phyloP scores from a whole-genome alignment of 2,329 filamentous ascomycete genomes.

The Microcyclosporella mali region DNA sequence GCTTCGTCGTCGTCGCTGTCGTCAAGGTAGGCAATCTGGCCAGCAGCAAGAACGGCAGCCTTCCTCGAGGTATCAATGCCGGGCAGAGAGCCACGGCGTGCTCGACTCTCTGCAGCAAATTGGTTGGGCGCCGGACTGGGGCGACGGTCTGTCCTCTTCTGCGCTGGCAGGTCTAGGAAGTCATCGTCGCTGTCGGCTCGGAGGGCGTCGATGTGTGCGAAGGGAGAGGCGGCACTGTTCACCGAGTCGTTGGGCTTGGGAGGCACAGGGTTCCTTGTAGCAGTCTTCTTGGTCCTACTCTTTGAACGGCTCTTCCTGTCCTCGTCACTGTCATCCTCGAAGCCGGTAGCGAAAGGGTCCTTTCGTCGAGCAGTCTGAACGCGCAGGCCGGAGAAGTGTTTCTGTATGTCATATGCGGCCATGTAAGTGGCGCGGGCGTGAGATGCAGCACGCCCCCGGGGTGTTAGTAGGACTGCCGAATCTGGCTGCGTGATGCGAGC shows the following conservation, averaged over 20 bases:
- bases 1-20: constrained; percentile 27
- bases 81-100: constrained; percentile 20
- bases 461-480: too few species aligned
- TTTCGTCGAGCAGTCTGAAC: constrained; percentile 26
- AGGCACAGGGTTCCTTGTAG: constrained; percentile 13
- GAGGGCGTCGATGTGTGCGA: constrained; percentile 16
- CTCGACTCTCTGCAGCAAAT: constrained; percentile 9
- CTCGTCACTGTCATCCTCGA: constrained; percentile 30
- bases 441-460: too few species aligned
- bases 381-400: constrained; percentile 29
- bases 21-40: constrained; percentile 29
- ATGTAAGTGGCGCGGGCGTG: constrained; percentile 14
- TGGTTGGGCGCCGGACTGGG: constrained; percentile 25
- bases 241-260: not conserved
- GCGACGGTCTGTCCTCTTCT: constrained; percentile 21
- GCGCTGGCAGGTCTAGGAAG: constrained; percentile 18
- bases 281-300: constrained; percentile 22
- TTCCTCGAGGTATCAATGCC: constrained; percentile 13
- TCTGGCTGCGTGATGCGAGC: too few species aligned
- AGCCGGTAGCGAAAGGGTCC: constrained; percentile 30
- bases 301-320: constrained; percentile 22
- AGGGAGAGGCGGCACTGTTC: constrained; percentile 10
- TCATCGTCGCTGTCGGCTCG: constrained; percentile 25
- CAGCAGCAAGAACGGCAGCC: constrained; percentile 25
- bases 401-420: constrained; percentile 29